phyloP scores from a whole-genome alignment of 2,329 filamentous ascomycete species.

The Ophiocordyceps camponoti-rufipedis region DNA sequence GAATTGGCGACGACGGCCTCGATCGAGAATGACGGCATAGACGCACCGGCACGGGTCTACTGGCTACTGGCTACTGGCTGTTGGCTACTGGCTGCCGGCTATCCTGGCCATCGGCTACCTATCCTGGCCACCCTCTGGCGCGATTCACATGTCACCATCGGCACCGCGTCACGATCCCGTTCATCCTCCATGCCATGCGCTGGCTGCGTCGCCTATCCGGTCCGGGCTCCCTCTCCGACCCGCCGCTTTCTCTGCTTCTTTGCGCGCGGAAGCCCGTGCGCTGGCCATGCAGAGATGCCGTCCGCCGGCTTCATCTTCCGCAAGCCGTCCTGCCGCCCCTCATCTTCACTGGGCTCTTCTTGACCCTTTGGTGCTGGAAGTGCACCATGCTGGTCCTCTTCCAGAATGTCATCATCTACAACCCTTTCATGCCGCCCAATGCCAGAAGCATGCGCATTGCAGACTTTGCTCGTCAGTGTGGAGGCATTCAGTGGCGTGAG shows the following conservation, averaged over 20 bases:
- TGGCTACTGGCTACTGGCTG: too few relatives aligned
- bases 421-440: slow-evolving; percentile 57
- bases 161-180: too few relatives aligned
- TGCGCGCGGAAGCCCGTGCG: not conserved
- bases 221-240: too few relatives aligned
- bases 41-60: not conserved
- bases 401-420: slow-evolving; percentile 71
- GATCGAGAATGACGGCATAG: not conserved
- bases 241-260: not conserved
- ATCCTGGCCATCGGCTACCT: not conserved
- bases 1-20: not conserved
- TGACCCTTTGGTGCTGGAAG: slow-evolving; percentile 47
- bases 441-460: slow-evolving; percentile 47
- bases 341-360: slow-evolving; percentile 46
- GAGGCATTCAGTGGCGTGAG: slow-evolving; percentile 49
- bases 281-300: not conserved
- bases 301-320: slow-evolving; percentile 10
- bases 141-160: not conserved
- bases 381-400: slow-evolving; percentile 60
- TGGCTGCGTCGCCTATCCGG: not conserved
- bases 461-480: slow-evolving; percentile 41
- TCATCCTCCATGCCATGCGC: not conserved
- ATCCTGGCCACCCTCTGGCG: not conserved
- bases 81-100: too few relatives aligned
- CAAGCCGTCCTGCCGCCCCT: slow-evolving; percentile 42